Evolutionary conservation across 371 early-diverging fungal genomes (phyloP), one percentile per base, ranked within the genome.

Genomic region (Vavraia culicis): DNA sequence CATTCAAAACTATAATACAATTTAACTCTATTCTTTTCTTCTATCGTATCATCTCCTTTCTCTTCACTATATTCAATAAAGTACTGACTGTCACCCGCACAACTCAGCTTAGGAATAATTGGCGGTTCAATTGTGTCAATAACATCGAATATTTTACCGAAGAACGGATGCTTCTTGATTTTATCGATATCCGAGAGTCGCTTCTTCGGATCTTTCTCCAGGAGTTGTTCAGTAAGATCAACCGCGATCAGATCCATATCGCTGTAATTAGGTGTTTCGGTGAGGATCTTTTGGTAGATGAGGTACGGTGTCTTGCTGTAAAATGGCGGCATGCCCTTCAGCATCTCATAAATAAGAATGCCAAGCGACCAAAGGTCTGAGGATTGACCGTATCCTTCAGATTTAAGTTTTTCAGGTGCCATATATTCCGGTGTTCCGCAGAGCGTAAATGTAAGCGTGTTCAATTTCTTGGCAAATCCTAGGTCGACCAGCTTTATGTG

Each of bases 401-500:
- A 80, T 66, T 82, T 79, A 66, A 93, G 86, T 46, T 91, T 85
- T 69, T 90, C 93, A 0, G 94, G 91, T 0, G 91, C 88, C 85
- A 90, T 82, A 37, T 88, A 90, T 77, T 83, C 83, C 0, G 91
- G 88, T 4, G 91, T 91, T 13, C 91, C 89, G 63, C 90, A 91
- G 20, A 91, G 74, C 19, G 61, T 59, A 37, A 52, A 54, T 15
- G 51, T 50, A 1, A 43, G 45, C 62, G 85, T 83, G 4, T 81
- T 79, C 0, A 90, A 82, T 55, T 78, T 69, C 62, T 90, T 93
- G 37, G 93, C 88, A 73, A 94, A 91, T 1, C 98, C 98, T 73
- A 96, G 88, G 69, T 96, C 98, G 3, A 87, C 87, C 47, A 96
- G 82, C 71, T 88, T 87, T 61, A 94, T 82, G 67, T 94, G 85